Evolutionary conservation across 371 early-diverging fungal species (phyloP).

Genomic region (Syncephalastrum monosporum): DNA sequence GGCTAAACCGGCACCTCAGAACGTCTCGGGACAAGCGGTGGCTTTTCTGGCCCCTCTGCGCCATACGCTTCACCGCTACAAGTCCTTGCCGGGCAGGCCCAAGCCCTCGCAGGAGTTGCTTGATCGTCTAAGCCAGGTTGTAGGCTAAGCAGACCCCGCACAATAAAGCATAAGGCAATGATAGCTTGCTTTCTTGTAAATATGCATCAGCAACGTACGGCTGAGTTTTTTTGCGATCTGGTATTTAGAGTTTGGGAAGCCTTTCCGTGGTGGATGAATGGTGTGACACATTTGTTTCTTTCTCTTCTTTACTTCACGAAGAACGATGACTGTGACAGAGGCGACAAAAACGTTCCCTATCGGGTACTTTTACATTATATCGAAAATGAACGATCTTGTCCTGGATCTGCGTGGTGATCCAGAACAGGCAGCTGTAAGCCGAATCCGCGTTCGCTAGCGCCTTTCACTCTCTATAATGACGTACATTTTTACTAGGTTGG

Average conservation of each 20-base stretch:
- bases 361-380: conserved; percentile 44
- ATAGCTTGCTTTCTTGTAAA: too few relatives aligned
- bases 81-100: conserved; percentile 15
- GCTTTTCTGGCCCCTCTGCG: too few relatives aligned
- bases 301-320: neutral
- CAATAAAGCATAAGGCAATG: too few relatives aligned
- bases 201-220: too few relatives aligned
- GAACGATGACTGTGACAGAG: neutral
- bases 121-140: conserved; percentile 25
- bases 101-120: conserved; percentile 28
- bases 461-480: neutral
- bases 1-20: neutral
- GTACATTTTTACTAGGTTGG: conserved; percentile 13
- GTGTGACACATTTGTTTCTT: too few relatives aligned
- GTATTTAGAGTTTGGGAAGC: too few relatives aligned
- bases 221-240: too few relatives aligned
- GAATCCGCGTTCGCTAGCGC: neutral
- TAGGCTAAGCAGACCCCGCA: too few relatives aligned
- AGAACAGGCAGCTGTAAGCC: conserved; percentile 13
- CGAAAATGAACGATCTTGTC: conserved; percentile 36
- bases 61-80: too few relatives aligned
- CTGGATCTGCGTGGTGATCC: conserved; percentile 26
- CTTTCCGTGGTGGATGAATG: too few relatives aligned
- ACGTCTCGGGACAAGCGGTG: too few relatives aligned
- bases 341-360: conserved; percentile 25